Evolutionary conservation across 345 rosid species (phyloP), one percentile per base, ranked within the genome.

Genomic region (Psidium friedrichsthalianum): DNA sequence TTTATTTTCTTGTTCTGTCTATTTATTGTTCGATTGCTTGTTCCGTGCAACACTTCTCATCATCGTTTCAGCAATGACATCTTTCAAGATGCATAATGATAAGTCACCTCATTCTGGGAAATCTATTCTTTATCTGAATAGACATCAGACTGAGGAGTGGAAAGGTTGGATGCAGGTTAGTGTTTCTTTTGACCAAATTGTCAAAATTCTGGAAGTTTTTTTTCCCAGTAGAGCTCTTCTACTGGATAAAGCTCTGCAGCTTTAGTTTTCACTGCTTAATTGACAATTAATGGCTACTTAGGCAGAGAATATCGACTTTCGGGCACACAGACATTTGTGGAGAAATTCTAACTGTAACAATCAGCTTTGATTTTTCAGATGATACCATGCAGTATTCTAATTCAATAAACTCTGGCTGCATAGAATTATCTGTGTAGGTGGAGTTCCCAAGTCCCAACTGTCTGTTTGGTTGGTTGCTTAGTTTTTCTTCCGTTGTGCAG

Each of bases 81-180:
- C 99, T 7, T 96, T 96, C 94, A 97, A 88, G 58, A 89, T 93
- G 88, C 99, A 97, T 89, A 91, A 89, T 86, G 99, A 97, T 87
- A 95, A 88, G 92, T 96, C 99, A 82, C 95, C 99, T 29, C 82
- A 94, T 91, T 95, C 94, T 0, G 99, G 99, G 85, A 97, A 97
- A 85, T 83, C 98, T 85, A 95, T 97, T 85, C 95, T 94, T 84
- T 95, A 95, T 90, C 89, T 97, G 95, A 97, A 97, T 86, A 95
- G 99, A 85, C 98, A 97, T 93, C 98, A 97, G 91, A 97, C 99
- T 36, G 99, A 97, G 91, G 99, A 97, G 89, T 97, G 99, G 99
- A 97, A 91, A 91, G 99, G 99, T 87, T 97, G 99, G 99, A 97
- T 97, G 99, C 99, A 97, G 99, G 99, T 97, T 89, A 89, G 94